Conservation (phyloP, 768 basidiomycete species). For the Coprinopsis sp. region DNA sequence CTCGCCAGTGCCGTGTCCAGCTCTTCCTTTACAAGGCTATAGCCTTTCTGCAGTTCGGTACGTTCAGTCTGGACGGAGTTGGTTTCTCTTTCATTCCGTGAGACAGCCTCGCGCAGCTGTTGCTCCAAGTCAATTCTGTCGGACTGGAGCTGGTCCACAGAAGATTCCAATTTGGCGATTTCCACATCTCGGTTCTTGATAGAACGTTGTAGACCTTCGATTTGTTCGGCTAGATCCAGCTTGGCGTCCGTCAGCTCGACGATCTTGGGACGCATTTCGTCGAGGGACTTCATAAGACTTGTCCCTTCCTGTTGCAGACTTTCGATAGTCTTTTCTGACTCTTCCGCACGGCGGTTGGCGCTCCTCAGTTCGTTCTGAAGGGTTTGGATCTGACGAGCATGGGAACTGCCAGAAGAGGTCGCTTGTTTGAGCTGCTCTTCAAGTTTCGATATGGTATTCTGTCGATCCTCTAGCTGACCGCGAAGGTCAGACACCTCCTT, state of each 20-base stretch:
- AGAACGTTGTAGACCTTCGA: constrained; percentile 50
- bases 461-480: constrained; percentile 40
- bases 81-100: constrained; percentile 50
- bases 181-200: constrained; percentile 51
- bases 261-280: constrained; percentile 84
- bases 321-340: constrained; percentile 66
- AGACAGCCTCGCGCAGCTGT: constrained; percentile 40
- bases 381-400: constrained; percentile 53
- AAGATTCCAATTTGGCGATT: constrained; percentile 59
- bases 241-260: constrained; percentile 74
- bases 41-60: constrained; percentile 58
- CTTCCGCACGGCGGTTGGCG: constrained; percentile 65
- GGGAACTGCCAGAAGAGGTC: constrained; percentile 46
- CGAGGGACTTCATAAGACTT: constrained; percentile 72
- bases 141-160: constrained; percentile 50
- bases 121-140: constrained; percentile 43
- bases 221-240: constrained; percentile 62
- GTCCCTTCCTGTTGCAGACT: constrained; percentile 75
- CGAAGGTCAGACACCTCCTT: constrained; percentile 50
- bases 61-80: constrained; percentile 43
- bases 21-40: constrained; percentile 57
- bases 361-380: constrained; percentile 61
- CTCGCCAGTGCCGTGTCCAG: constrained; percentile 50
- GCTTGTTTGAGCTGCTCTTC: constrained; percentile 57
- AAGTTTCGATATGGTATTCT: constrained; percentile 45